phyloP scores from a whole-genome alignment of 352 stramenopile species.

The Pythium sukuiense region DNA sequence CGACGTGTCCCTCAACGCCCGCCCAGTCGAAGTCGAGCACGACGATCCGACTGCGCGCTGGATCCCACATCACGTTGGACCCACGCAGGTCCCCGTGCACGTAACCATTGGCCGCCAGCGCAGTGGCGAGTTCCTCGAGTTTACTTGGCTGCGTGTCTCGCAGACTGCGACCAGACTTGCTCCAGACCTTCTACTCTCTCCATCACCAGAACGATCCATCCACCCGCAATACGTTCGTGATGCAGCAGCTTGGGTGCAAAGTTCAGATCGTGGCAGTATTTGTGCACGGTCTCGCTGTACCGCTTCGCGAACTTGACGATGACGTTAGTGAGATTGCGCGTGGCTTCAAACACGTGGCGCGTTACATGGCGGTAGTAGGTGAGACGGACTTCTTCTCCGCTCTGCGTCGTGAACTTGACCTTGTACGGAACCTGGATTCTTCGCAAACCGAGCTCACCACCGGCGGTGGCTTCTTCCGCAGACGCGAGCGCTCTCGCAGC shows the following conservation, averaged over 20 bases:
- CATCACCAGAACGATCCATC: constrained; percentile 1
- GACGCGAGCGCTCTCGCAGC: background rate
- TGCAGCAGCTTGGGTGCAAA: background rate
- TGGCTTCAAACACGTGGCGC: background rate
- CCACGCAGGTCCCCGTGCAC: background rate
- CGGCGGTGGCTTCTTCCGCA: background rate
- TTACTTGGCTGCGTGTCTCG: background rate
- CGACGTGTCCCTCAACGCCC: background rate
- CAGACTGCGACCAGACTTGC: background rate
- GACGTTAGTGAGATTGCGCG: background rate
- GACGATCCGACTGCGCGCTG: background rate
- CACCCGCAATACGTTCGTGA: background rate
- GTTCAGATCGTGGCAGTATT: background rate
- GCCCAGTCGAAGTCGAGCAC: constrained; percentile 1
- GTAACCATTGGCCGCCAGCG: background rate
- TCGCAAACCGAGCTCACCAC: background rate
- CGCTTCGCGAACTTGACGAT: constrained; percentile 1
- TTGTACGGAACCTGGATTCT: background rate
- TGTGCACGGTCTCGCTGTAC: background rate
- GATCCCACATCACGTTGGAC: background rate
- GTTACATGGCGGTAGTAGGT: background rate
- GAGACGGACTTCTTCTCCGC: background rate
- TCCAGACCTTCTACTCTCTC: background rate
- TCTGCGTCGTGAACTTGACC: background rate
- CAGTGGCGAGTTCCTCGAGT: background rate